phyloP scores from a whole-genome alignment of 441 rosid genomes.

The Gossypium trilobum region DNA sequence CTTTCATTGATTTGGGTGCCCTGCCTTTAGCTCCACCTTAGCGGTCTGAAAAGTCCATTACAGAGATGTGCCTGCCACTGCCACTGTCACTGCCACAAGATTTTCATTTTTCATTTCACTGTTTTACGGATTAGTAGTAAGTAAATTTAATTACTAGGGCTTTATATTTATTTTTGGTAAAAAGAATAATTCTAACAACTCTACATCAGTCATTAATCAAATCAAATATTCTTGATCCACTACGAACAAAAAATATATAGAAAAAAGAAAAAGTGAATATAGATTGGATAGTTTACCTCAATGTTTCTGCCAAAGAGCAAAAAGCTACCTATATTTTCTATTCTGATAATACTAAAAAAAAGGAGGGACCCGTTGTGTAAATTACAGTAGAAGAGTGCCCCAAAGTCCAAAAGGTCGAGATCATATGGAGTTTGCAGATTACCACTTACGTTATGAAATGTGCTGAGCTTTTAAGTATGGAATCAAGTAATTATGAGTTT shows the following conservation, averaged over 20 bases:
- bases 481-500: background rate
- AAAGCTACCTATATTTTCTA: background rate
- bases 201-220: background rate
- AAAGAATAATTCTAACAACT: background rate
- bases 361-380: constrained; percentile 11
- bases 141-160: background rate
- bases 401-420: background rate
- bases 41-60: constrained; percentile 6
- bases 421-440: background rate
- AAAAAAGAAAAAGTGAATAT: background rate
- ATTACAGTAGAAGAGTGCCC: background rate
- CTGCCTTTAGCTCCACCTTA: background rate
- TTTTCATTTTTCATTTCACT: background rate
- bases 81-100: background rate
- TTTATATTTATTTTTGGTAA: background rate
- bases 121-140: background rate
- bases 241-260: background rate
- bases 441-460: background rate
- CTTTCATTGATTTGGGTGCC: constrained; percentile 10
- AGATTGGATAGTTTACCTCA: background rate
- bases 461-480: too few species aligned
- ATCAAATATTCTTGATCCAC: background rate
- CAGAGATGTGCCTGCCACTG: constrained; percentile 1
- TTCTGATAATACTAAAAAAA: background rate
- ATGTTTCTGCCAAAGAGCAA: background rate